Base-by-base conservation (phyloP, 148 eudicot genomes). In the Euryodendron excelsum region DNA sequence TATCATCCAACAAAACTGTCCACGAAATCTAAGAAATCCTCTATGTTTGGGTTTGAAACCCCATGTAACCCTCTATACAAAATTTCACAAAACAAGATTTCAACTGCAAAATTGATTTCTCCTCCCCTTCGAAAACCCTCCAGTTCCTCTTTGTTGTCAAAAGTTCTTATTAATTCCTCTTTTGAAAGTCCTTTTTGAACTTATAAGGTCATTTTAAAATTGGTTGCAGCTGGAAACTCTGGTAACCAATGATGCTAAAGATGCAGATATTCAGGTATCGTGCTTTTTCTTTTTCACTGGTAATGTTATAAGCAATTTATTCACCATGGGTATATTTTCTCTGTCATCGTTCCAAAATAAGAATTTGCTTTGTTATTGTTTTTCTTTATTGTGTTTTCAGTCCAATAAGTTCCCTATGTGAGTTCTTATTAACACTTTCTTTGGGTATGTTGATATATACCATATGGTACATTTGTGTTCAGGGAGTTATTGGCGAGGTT, bases 201-300 rank as follows among this genome's bases (percentile, higher is more conserved):
- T 76, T 44, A 63, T 63, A 31, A 63, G 15, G n/a, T 64, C 20
- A 11, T 45, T 47, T 62, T 34, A 12, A 28, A 44, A 45, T 30
- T 63, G 78, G 41, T 80, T 81, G 52, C 97, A 96, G 99, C 83
- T 96, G 80, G 98, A 96, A 73, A 79, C 84, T 66, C 84, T 90
- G 82, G 58, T 93, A 25, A 77, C 76, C 52, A 82, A 77, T 79
- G 97, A 88, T 71, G 86, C 86, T 50, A 90, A 82, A 64, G 99
- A 92, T 74, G 83, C 90, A 44, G 98, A 93, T 72, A 87, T 93
- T 83, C 97, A 91, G 99, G 99, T 96, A 80, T 71, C 23, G 17
- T 41, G 60, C 69, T 28, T 41, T 41, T 6, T 56, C 20, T 28
- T 62, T 64, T 72, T 3, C 21, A 10, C 63, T 72, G 47, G 63